These are phyloP conservation scores for Hypoxylon intermedium DNA, from an alignment of 495 filamentous ascomycete species.

Conservation along the genomic window DNA sequence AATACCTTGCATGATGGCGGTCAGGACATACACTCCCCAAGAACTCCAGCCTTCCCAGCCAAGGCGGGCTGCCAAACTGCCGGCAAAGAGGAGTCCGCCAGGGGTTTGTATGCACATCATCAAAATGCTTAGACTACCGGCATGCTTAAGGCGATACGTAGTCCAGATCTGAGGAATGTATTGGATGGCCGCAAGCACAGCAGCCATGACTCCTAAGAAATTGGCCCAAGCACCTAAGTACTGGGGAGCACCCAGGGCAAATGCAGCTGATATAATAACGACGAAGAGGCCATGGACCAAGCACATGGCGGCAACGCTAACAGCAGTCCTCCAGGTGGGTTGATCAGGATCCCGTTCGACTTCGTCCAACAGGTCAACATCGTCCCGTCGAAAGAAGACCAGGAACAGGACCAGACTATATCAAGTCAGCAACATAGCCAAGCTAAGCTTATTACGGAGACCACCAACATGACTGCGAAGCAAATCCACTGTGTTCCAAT, in stretches of 20 bases:
- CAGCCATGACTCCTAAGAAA: constrained; percentile 76
- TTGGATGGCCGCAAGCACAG: constrained; percentile 82
- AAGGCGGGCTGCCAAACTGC: constrained; percentile 79
- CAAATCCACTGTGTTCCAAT: constrained; percentile 89
- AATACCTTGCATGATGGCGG: constrained; percentile 83
- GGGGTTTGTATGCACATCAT: constrained; percentile 99
- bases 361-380: constrained; percentile 56
- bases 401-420: constrained; percentile 82
- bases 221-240: constrained; percentile 79
- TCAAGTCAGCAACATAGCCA: constrained; percentile 5
- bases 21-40: constrained; percentile 88
- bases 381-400: constrained; percentile 77
- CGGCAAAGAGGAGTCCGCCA: constrained; percentile 86
- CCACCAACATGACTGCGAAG: constrained; percentile 86
- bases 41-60: constrained; percentile 90
- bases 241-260: constrained; percentile 63
- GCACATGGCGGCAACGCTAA: constrained; percentile 72
- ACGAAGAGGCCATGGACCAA: constrained; percentile 73
- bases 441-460: not conserved
- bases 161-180: constrained; percentile 95
- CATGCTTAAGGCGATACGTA: constrained; percentile 81
- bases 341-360: constrained; percentile 47
- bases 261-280: constrained; percentile 68
- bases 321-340: constrained; percentile 76
- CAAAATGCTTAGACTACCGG: constrained; percentile 88